Conservation (phyloP, 2,329 filamentous ascomycete species). For the Pyricularia grisea region DNA sequence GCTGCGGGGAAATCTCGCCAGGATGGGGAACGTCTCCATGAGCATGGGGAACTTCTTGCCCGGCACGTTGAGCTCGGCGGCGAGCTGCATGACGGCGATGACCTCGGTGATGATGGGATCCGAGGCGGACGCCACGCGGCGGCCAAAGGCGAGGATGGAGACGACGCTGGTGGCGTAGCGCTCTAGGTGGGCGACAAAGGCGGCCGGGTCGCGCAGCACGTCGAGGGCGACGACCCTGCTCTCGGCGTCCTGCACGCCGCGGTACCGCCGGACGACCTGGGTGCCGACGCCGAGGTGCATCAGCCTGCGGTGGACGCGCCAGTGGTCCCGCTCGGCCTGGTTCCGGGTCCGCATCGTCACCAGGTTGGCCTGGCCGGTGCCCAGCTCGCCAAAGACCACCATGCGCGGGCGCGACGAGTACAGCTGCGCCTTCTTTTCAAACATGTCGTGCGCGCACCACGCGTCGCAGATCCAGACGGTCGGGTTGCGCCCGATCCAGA, state of each 20-base stretch:
- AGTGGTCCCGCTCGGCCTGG: slow-evolving; percentile 28
- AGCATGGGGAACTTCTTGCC: slow-evolving; percentile 46
- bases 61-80: slow-evolving; percentile 44
- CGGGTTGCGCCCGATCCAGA: slow-evolving; percentile 42
- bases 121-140: slow-evolving; percentile 35
- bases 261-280: slow-evolving; percentile 44
- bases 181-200: slow-evolving; percentile 44
- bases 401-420: slow-evolving; percentile 41
- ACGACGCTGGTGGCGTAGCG: slow-evolving; percentile 43
- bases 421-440: slow-evolving; percentile 41
- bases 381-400: slow-evolving; percentile 36
- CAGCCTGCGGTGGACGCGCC: slow-evolving; percentile 36
- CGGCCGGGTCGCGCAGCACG: slow-evolving; percentile 29
- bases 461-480: slow-evolving; percentile 39
- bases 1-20: slow-evolving; percentile 35
- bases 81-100: slow-evolving; percentile 47
- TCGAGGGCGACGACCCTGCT: slow-evolving; percentile 45
- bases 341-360: slow-evolving; percentile 32
- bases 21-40: slow-evolving; percentile 43
- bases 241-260: slow-evolving; percentile 47
- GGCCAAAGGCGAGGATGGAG: slow-evolving; percentile 46
- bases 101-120: slow-evolving; percentile 52
- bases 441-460: slow-evolving; percentile 40
- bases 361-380: slow-evolving; percentile 30
- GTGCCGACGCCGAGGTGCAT: slow-evolving; percentile 42